These are phyloP conservation scores for Hypoxylon lenormandii DNA, from an alignment of 495 filamentous ascomycete genomes.

Conservation along the genomic window DNA sequence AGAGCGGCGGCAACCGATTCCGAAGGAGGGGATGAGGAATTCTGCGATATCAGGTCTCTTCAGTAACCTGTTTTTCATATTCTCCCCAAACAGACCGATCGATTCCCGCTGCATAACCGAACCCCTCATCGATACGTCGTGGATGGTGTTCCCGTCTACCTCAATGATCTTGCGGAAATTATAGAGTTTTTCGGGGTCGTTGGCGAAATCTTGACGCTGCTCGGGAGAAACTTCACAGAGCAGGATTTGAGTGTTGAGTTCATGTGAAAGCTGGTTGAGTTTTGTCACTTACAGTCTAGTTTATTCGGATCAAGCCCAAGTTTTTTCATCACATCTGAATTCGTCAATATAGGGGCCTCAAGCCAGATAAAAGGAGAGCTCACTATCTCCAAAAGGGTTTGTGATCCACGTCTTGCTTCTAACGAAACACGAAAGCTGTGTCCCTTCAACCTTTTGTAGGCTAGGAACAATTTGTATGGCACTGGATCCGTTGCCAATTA, in stretches of 20 bases:
- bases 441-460: conserved; percentile 66
- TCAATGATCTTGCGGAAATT: conserved; percentile 59
- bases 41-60: conserved; percentile 54
- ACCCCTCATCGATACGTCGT: conserved; percentile 53
- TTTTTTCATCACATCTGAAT: conserved; percentile 50
- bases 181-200: conserved; percentile 50
- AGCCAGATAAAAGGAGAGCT: conserved; percentile 18
- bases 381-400: conserved; percentile 56
- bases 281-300: conserved; percentile 51
- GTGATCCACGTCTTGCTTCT: conserved; percentile 76
- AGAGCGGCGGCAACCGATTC: conserved; percentile 75
- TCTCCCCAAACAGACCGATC: conserved; percentile 38
- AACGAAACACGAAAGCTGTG: conserved; percentile 73
- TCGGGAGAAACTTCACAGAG: conserved; percentile 50
- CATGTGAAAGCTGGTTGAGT: background rate
- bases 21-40: conserved; percentile 68
- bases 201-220: conserved; percentile 50
- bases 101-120: conserved; percentile 49
- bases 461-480: conserved; percentile 78
- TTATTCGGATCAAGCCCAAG: conserved; percentile 55
- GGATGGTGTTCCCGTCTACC: conserved; percentile 52
- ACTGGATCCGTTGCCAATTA: conserved; percentile 72
- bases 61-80: conserved; percentile 53
- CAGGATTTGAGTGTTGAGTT: background rate
- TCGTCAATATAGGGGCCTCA: conserved; percentile 15